Percentiles rank a stretch among this genome's conserved stretches.
Evolutionary conservation across 371 early-diverging fungal genomes (phyloP).

Genomic region (Mortierella sp.): DNA sequence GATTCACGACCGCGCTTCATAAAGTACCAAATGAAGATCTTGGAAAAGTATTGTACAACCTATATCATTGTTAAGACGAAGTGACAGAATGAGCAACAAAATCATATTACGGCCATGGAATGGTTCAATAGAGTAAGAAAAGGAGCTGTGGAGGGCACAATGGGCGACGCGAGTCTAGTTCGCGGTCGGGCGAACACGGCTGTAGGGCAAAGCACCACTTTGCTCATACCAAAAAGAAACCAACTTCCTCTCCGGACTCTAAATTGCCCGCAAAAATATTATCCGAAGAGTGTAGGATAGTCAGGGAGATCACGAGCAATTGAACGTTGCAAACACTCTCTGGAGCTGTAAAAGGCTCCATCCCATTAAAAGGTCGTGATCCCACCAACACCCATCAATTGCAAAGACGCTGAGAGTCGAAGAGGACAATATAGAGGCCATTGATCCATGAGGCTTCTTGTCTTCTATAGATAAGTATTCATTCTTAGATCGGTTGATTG

Average conservation of each 20-base stretch:
- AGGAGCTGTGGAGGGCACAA: background rate
- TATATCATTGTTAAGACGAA: conserved; percentile 57
- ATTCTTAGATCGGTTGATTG: background rate
- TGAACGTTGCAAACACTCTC: background rate
- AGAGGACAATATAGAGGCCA: background rate
- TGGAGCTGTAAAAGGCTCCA: background rate
- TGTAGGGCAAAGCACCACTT: background rate
- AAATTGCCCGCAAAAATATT: conserved; percentile 9
- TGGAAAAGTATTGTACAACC: conserved; percentile 93
- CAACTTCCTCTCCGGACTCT: background rate
- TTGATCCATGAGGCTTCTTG: background rate
- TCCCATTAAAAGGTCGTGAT: background rate
- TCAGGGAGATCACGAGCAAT: background rate
- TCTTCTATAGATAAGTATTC: background rate
- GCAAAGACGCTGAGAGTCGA: too few relatives aligned
- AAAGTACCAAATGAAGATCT: conserved; percentile 84
- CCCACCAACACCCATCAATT: background rate
- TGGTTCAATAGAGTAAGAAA: background rate
- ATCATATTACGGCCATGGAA: background rate
- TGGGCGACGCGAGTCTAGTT: background rate
- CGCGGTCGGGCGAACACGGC: conserved; percentile 7
- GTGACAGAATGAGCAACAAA: background rate
- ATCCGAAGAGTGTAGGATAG: background rate
- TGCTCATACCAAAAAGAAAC: background rate
- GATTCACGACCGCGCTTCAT: conserved; percentile 64